These are phyloP conservation scores for Malania oleifera DNA, from an alignment of 164 flowering plant species.

Conservation along the genomic window DNA sequence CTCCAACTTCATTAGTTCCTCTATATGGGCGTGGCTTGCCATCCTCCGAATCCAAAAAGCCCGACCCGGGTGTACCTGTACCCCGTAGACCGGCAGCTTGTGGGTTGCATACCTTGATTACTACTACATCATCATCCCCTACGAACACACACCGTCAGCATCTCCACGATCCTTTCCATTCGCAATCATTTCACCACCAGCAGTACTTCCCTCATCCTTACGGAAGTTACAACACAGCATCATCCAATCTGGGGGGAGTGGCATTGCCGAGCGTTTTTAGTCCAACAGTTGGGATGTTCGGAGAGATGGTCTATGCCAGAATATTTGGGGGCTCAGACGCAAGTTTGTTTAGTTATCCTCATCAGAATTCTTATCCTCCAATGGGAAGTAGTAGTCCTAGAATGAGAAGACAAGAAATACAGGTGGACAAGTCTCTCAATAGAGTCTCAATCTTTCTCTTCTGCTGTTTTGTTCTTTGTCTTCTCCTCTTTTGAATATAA, in stretches of 20 bases:
- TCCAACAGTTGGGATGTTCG: constrained; percentile 46
- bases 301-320: constrained; percentile 52
- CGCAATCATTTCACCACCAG: constrained; percentile 23
- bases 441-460: constrained; percentile 46
- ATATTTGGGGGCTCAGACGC: constrained; percentile 37
- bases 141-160: constrained; percentile 15
- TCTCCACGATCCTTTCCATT: constrained; percentile 14
- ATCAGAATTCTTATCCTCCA: constrained; percentile 23
- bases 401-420: constrained; percentile 37
- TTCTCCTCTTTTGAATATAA: constrained; percentile 36
- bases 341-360: constrained; percentile 27
- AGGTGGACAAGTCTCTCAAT: constrained; percentile 37
- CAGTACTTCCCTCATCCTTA: constrained; percentile 23
- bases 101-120: constrained; percentile 16
- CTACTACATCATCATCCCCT: constrained; percentile 7
- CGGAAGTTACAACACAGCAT: constrained; percentile 15
- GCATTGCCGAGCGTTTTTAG: constrained; percentile 19
- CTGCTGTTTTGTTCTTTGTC: constrained; percentile 46
- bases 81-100: constrained; percentile 53
- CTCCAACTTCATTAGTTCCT: constrained; percentile 53
- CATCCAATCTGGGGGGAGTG: constrained; percentile 21
- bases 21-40: constrained; percentile 60
- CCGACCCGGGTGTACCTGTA: constrained; percentile 20
- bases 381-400: constrained; percentile 23
- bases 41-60: constrained; percentile 23